phyloP scores from a whole-genome alignment of 768 basidiomycete genomes.

The Panaeolus cyanescens region DNA sequence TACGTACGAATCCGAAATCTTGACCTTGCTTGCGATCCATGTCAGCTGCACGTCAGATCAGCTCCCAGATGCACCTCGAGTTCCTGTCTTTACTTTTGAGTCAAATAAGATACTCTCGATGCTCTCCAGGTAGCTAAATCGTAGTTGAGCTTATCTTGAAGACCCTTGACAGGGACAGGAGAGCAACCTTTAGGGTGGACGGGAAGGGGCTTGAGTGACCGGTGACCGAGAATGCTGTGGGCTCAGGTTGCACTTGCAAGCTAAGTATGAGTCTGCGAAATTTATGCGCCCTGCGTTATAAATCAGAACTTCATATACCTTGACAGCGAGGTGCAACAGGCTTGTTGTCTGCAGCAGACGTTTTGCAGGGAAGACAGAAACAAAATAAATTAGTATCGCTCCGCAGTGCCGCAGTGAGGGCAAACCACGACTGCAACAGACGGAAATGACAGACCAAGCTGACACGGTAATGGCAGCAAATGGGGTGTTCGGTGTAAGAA shows the following conservation, averaged over 20 bases:
- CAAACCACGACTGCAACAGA: too few relatives aligned
- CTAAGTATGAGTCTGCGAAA: neutral
- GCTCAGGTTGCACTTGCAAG: neutral
- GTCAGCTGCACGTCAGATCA: neutral
- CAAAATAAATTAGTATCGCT: too few relatives aligned
- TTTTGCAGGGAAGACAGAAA: neutral
- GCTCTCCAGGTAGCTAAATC: neutral
- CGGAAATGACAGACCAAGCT: neutral
- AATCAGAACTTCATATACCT: neutral
- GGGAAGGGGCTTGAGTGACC: neutral
- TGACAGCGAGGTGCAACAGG: neutral
- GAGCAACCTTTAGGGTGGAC: conserved; percentile 1
- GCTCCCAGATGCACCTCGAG: neutral
- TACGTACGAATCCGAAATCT: neutral
- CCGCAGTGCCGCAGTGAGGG: too few relatives aligned
- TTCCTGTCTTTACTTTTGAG: neutral
- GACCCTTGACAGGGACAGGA: neutral
- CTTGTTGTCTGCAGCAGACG: neutral
- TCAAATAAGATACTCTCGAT: neutral
- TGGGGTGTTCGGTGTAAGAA: neutral
- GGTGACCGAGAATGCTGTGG: neutral
- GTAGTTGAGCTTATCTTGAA: neutral
- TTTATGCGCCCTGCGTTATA: neutral
- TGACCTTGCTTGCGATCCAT: neutral
- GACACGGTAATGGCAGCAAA: neutral